Evolutionary conservation across 768 basidiomycete genomes (phyloP), one percentile per base, ranked within the genome.

Genomic region (Podaxis sp.): DNA sequence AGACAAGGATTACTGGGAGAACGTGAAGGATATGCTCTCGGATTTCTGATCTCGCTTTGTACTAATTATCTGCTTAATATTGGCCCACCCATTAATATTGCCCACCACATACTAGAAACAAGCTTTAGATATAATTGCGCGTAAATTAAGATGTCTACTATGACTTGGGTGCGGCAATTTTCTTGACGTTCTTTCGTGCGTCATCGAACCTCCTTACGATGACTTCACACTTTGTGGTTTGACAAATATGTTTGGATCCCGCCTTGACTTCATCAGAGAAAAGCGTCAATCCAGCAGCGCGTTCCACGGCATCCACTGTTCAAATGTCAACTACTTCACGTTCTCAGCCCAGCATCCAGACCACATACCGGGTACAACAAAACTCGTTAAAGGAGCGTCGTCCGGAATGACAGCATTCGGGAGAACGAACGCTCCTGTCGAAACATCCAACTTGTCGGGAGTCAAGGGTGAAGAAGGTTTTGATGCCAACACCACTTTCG

Each of bases 401-500:
- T 99, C 95, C 0, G 92, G 85, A 64, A 99, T 99, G 59, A 84
- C 78, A n/a, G 92, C 87, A 74, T 99, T 99, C 0, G 97, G 97
- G 12, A 99, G 83, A 5, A 99, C 93, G 72, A 99, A 99, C 11
- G 96, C 97, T 12, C 96, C 97, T 2, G 91, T 86, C 0, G 92
- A 86, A 49, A 96, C 79, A 67, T 99, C 95, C 4, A 82, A 79
- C 13, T 87, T 72, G 59, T 90, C 79, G 5, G 87, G 92, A 0
- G 82, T 88, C 39, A 83, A 83, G 9, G 92, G 89, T 1, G 91
- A 93, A 26, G 84, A 80, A 0, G 93, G 90, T 66, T 84, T 84
- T 0, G 92, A 83, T 1, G 91, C 83, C 57, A 98, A 80, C 24
- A 98, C 87, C 36, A 98, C 96, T 74, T 99, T 99, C 36, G 96